These are phyloP conservation scores for Chlorella sp. DNA, from an alignment of 139 green algal species.

Conservation along the genomic window DNA sequence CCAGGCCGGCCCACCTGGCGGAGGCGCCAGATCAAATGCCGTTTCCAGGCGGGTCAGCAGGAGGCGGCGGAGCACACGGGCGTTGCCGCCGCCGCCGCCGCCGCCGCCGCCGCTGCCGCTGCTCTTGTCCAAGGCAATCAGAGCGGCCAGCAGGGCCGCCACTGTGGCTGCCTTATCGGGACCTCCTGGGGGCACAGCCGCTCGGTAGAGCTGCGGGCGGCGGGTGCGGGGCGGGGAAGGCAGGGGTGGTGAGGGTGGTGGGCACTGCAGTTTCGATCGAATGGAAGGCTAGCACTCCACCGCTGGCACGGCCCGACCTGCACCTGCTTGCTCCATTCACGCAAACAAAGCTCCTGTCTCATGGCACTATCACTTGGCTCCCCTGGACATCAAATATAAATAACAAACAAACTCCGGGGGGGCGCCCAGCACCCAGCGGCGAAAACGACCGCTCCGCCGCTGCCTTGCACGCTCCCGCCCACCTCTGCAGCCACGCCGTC, in stretches of 20 bases:
- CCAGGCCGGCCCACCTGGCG: not conserved
- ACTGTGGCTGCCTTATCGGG: not conserved
- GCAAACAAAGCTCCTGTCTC: too few species aligned
- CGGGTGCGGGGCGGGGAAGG: not conserved
- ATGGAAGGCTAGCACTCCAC: not conserved
- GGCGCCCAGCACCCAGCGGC: not conserved
- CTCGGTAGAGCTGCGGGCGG: not conserved
- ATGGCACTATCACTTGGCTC: too few species aligned
- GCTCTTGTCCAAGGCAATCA: not conserved
- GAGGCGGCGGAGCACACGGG: not conserved
- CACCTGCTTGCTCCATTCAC: too few species aligned
- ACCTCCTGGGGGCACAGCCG: not conserved
- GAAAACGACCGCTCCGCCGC: too few species aligned
- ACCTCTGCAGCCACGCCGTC: slow-evolving; percentile 6
- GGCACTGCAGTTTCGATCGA: not conserved
- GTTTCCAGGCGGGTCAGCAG: slow-evolving; percentile 4
- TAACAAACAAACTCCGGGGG: slow-evolving; percentile 9
- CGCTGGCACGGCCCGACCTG: too few species aligned
- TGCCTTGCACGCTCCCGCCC: not conserved
- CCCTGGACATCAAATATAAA: not conserved
- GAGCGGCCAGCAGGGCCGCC: not conserved
- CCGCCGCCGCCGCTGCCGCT: not conserved
- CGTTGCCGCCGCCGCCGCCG: not conserved
- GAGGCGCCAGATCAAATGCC: not conserved
- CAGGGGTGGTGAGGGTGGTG: not conserved